Base-by-base conservation (phyloP, 2,329 filamentous ascomycete species). In the Cytospora paraplurivora region DNA sequence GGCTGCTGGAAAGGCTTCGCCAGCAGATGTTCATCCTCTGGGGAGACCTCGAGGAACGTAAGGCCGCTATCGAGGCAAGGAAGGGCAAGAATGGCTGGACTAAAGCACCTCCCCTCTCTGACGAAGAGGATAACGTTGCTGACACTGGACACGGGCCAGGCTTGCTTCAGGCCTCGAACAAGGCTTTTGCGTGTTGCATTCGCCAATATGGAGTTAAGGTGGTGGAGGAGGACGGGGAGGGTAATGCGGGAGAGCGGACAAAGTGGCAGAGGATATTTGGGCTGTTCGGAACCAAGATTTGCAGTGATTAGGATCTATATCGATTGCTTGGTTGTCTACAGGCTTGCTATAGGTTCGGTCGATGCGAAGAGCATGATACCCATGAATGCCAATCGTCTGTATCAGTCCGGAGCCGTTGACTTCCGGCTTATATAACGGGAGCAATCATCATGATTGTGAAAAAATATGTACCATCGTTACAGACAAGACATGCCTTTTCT, bases 41-140 rank as follows among this genome's bases (percentile, higher is more conserved):
- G 93, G 94, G 94, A 1, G 85, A 97, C 66, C 79, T 97, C 1
- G 88, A 93, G 71, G 92, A 96, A 72, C 74, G 78, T 55, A 92
- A 90, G 72, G 70, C 71, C 2, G 72, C 69, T n/a, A 69, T 73
- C 2, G 68, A 74, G 21, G 71, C 70, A 55, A 70, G 66, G 19
- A 70, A 69, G 59, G 69, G 68, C 10, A 51, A 38, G 38, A 44
- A 60, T 13, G 47, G 63, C 2, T 68, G 61, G 7, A 68, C 74
- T n/a, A 69, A 70, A 27, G 74, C 76, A 1, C 76, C 78, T 1
- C 74, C 72, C 1, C 70, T 75, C 34, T 80, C 78, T 13, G 68
- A 69, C 44, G 58, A 63, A 12, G 66, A 63, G 51, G 60, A 68
- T 47, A 50, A 44, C 17, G 59, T 64, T 35, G 65, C 66, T 32